Conservation (phyloP, 768 basidiomycete species). For the Tulasnella sp. region DNA sequence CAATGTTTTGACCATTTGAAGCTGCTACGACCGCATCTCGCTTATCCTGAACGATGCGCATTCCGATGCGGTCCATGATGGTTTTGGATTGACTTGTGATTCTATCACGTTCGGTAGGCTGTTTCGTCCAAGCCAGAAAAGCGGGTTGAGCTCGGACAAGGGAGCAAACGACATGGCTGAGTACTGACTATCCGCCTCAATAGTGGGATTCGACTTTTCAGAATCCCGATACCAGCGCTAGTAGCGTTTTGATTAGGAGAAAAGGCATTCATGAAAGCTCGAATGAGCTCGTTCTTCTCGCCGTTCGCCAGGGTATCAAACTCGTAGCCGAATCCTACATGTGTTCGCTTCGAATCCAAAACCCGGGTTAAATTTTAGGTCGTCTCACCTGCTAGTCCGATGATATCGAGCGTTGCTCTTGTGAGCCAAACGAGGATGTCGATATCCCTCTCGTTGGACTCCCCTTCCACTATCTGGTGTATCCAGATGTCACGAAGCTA, state of each 20-base stretch:
- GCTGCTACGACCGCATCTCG: not conserved
- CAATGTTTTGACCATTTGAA: not conserved
- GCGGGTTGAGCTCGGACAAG: not conserved
- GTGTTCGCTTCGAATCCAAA: not conserved
- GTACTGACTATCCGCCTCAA: constrained; percentile 10
- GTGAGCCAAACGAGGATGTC: constrained; percentile 13
- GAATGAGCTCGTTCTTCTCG: constrained; percentile 38
- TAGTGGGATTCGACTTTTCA: not conserved
- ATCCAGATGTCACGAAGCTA: constrained; percentile 27
- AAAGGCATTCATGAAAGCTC: constrained; percentile 38
- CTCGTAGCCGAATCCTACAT: constrained; percentile 40
- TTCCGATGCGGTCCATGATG: constrained; percentile 13
- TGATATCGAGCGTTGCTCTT: constrained; percentile 33
- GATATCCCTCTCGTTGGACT: not conserved
- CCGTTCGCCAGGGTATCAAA: constrained; percentile 38
- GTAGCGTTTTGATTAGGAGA: not conserved
- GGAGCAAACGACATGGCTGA: no score
- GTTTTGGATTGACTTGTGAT: not conserved
- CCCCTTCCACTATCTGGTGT: not conserved
- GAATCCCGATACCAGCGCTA: not conserved
- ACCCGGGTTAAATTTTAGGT: no score
- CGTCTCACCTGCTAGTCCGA: constrained; percentile 33
- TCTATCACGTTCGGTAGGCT: constrained; percentile 6
- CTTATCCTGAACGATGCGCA: constrained; percentile 8
- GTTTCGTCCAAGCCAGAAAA: not conserved